These are phyloP conservation scores for Calonectria henricotiae DNA, from an alignment of 2,329 filamentous ascomycete species.

Conservation along the genomic window DNA sequence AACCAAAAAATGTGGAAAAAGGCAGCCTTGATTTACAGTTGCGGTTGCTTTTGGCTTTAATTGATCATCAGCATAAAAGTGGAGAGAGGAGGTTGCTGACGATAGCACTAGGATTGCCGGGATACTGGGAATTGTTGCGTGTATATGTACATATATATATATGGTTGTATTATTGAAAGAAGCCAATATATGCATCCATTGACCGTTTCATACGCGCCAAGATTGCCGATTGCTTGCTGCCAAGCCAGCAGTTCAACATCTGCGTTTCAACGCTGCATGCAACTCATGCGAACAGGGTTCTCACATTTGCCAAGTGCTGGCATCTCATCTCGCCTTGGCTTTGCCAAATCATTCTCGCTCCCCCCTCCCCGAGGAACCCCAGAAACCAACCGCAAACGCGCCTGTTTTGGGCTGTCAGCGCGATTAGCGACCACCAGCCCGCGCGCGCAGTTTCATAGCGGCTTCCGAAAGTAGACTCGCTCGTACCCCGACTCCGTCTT, in stretches of 20 bases:
- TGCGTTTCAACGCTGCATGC: background rate
- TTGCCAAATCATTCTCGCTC: background rate
- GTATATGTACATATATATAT: no score
- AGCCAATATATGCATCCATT: background rate
- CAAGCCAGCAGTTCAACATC: background rate
- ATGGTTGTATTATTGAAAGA: no score
- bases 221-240: background rate
- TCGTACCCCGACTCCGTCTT: slow-evolving; percentile 55
- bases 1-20: no score
- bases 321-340: background rate
- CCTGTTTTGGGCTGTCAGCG: background rate
- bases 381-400: no score
- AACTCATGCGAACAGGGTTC: background rate
- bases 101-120: no score
- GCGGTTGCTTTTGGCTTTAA: no score
- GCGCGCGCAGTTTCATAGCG: slow-evolving; percentile 47
- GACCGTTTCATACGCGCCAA: background rate
- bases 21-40: no score
- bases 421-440: background rate
- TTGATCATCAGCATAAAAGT: no score
- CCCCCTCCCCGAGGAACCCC: no score
- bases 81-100: no score
- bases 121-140: no score
- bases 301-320: background rate
- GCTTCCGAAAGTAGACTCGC: slow-evolving; percentile 57